Evolutionary conservation across 352 stramenopile genomes (phyloP).

Genomic region (Pythium sp.): DNA sequence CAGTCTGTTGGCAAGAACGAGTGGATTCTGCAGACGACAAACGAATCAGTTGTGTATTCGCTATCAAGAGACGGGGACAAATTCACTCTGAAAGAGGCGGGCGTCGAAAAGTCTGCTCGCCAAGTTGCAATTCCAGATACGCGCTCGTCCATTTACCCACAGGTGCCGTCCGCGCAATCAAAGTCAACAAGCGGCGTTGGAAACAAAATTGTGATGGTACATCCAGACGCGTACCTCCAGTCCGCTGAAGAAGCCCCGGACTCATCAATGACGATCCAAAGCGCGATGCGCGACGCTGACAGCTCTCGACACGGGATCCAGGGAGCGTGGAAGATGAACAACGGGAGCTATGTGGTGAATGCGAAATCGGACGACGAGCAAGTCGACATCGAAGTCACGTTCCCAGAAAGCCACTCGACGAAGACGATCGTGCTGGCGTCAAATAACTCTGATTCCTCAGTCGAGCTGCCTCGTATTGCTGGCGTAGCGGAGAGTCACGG

Average conservation of each 20-base stretch:
- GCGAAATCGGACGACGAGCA: constrained; percentile 20
- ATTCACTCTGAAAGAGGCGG: constrained; percentile 34
- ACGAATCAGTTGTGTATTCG: constrained; percentile 32
- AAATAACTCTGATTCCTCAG: not conserved
- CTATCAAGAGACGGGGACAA: constrained; percentile 22
- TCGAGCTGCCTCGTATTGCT: constrained; percentile 34
- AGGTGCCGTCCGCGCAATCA: not conserved
- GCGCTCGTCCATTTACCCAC: constrained; percentile 29
- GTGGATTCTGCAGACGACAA: constrained; percentile 51
- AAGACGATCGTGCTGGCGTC: constrained; percentile 43
- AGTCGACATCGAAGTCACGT: constrained; percentile 45
- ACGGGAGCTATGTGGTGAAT: constrained; percentile 25
- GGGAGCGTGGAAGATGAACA: constrained; percentile 25
- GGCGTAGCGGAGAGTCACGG: constrained; percentile 29
- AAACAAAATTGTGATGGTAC: constrained; percentile 27
- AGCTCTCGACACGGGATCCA: constrained; percentile 22
- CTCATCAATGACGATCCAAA: constrained; percentile 16
- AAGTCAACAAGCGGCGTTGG: constrained; percentile 2
- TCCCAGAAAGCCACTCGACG: constrained; percentile 21
- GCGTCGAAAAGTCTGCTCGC: constrained; percentile 10
- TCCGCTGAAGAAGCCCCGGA: constrained; percentile 13
- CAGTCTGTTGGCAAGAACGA: constrained; percentile 34
- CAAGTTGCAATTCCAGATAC: constrained; percentile 20
- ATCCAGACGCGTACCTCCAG: constrained; percentile 50
- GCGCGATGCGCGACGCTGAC: constrained; percentile 21